Evolutionary conservation across 441 rosid genomes (phyloP).

Genomic region (Corymbia calophylla): DNA sequence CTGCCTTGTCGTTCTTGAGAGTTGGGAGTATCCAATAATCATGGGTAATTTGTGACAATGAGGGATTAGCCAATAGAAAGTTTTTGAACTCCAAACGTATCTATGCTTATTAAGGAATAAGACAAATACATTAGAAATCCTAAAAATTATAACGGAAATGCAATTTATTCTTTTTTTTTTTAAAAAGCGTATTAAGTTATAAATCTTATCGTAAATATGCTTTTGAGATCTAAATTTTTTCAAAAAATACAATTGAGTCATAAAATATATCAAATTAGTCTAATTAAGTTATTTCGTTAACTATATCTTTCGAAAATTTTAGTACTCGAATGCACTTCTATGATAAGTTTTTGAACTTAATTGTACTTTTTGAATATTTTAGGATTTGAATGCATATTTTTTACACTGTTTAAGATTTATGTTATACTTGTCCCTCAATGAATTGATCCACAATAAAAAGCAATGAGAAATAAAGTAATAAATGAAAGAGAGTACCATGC

Average conservation of each 20-base stretch:
- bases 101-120: neutral
- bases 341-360: accelerated
- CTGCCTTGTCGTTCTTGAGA: neutral
- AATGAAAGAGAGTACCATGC: neutral
- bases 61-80: neutral
- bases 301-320: accelerated
- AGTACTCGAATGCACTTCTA: accelerated
- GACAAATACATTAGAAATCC: neutral
- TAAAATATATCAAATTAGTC: too few species aligned
- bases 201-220: too few species aligned
- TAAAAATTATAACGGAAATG: too few species aligned
- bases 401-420: neutral
- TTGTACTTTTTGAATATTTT: too few species aligned
- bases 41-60: neutral
- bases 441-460: neutral
- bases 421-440: neutral
- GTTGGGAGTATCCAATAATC: neutral
- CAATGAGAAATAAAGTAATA: neutral
- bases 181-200: too few species aligned
- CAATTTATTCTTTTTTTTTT: too few species aligned
- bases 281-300: accelerated
- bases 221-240: too few species aligned
- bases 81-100: neutral
- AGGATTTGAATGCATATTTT: neutral
- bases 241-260: too few species aligned